Evolutionary conservation across 768 basidiomycete species (phyloP).

Genomic region (Naganishia randhawae): DNA sequence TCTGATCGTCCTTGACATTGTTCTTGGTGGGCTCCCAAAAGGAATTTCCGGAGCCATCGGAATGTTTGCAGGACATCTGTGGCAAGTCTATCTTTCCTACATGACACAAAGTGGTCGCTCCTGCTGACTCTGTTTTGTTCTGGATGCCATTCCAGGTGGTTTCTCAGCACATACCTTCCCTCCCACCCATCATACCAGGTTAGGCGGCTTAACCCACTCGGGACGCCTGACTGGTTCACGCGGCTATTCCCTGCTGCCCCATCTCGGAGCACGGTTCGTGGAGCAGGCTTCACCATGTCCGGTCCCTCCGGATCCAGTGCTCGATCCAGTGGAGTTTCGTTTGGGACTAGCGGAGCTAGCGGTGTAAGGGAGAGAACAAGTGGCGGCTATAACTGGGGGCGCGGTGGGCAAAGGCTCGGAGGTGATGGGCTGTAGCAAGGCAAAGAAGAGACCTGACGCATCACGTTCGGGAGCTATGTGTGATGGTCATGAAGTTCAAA

Average conservation of each 20-base stretch:
- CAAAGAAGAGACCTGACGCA: not conserved
- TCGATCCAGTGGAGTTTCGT: not conserved
- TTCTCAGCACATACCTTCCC: conserved; percentile 44
- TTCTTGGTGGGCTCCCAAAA: conserved; percentile 46
- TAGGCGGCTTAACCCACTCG: conserved; percentile 40
- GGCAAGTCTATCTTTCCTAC: conserved; percentile 31
- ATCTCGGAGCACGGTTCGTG: conserved; percentile 9
- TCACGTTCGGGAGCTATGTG: not conserved
- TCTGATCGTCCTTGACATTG: conserved; percentile 42
- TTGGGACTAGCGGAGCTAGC: conserved; percentile 19
- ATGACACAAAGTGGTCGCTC: no score
- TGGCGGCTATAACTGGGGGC: conserved; percentile 42
- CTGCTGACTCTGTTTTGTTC: not conserved
- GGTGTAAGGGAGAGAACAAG: conserved; percentile 35
- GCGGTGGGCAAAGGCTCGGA: conserved; percentile 42
- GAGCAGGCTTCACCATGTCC: conserved; percentile 26
- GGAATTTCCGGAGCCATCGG: conserved; percentile 44
- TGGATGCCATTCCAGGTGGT: conserved; percentile 41
- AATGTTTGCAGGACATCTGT: conserved; percentile 45
- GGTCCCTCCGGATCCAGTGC: conserved; percentile 1
- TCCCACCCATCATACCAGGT: conserved; percentile 40
- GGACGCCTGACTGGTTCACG: conserved; percentile 36
- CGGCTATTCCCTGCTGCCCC: conserved; percentile 30
- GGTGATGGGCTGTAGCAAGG: conserved; percentile 35
- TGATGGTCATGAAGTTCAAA: no score